These are phyloP conservation scores for Phylloporus arenicola DNA, from an alignment of 768 basidiomycete genomes.

Conservation along the genomic window DNA sequence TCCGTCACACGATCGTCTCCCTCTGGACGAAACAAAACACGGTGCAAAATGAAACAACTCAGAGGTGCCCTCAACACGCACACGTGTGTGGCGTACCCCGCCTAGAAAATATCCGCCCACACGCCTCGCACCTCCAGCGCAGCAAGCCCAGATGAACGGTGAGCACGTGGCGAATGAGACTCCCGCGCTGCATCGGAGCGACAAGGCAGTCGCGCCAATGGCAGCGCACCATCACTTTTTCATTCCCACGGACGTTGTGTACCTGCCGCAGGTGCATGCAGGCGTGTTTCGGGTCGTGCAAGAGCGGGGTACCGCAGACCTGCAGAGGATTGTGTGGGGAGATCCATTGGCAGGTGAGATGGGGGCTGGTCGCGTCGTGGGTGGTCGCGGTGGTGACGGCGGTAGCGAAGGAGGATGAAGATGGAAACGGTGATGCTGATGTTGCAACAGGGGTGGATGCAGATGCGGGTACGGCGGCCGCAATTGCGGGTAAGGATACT, in stretches of 20 bases:
- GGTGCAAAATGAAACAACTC: neutral
- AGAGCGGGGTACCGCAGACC: conserved; percentile 4
- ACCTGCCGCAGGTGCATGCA: conserved; percentile 9
- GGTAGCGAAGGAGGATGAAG: neutral
- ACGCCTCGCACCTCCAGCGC: conserved; percentile 11
- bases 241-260: conserved; percentile 15
- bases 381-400: neutral
- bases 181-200: conserved; percentile 17
- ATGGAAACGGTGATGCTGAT: neutral
- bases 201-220: conserved; percentile 11
- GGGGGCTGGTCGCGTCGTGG: neutral
- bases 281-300: neutral
- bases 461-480: neutral
- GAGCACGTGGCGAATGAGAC: conserved; percentile 15
- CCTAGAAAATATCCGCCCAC: conserved; percentile 14
- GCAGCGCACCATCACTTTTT: conserved; percentile 10
- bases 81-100: conserved; percentile 13
- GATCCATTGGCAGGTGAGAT: conserved; percentile 11
- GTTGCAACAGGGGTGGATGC: neutral
- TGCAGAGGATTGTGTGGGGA: neutral
- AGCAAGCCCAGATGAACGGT: conserved; percentile 14
- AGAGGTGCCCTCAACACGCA: neutral
- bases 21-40: too few species aligned
- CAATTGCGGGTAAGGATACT: too few species aligned
- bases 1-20: too few species aligned